A percentile compares a stretch with the other conserved stretches of the same genome.
Evolutionary conservation across 140 eudicot species (phyloP).

Genomic region (Artemisia princeps): DNA sequence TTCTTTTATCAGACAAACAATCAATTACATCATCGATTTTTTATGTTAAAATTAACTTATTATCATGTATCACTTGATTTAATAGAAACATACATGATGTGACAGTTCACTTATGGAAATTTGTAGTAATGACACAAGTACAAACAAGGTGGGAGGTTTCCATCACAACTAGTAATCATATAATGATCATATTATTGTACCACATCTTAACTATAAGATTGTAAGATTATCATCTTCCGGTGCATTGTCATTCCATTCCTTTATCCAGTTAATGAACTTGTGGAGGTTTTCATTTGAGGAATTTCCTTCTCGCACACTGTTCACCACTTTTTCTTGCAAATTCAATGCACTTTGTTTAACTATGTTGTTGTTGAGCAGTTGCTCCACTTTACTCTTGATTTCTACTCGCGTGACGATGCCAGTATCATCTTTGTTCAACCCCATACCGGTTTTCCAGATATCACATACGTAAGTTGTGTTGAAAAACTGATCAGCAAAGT

Average conservation of each 20-base stretch:
- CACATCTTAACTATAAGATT: neutral
- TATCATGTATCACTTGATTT: neutral
- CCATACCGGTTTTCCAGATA: slow-evolving; percentile 37
- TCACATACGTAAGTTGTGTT: slow-evolving; percentile 29
- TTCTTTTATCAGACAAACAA: neutral
- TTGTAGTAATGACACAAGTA: neutral
- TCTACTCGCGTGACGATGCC: slow-evolving; percentile 30
- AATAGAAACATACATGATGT: neutral
- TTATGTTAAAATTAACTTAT: too few species aligned
- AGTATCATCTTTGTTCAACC: slow-evolving; percentile 23
- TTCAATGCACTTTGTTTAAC: slow-evolving; percentile 24
- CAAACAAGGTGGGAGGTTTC: neutral
- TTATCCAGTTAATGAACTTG: slow-evolving; percentile 30
- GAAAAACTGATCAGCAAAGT: slow-evolving; percentile 39
- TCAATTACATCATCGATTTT: slow-evolving; percentile 1
- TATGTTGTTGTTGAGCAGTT: slow-evolving; percentile 16
- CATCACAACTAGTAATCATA: neutral
- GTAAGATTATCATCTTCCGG: neutral
- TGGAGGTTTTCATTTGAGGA: slow-evolving; percentile 29
- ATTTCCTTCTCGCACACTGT: slow-evolving; percentile 14
- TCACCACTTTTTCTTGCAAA: slow-evolving; percentile 18
- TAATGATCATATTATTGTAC: neutral
- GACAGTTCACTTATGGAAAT: too few species aligned
- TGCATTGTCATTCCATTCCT: slow-evolving; percentile 11
- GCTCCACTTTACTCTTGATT: slow-evolving; percentile 30